A percentile compares a stretch with the other conserved stretches of the same genome.
Evolutionary conservation across 768 basidiomycete species (phyloP).

Genomic region (Hebeloma cylindrosporum): DNA sequence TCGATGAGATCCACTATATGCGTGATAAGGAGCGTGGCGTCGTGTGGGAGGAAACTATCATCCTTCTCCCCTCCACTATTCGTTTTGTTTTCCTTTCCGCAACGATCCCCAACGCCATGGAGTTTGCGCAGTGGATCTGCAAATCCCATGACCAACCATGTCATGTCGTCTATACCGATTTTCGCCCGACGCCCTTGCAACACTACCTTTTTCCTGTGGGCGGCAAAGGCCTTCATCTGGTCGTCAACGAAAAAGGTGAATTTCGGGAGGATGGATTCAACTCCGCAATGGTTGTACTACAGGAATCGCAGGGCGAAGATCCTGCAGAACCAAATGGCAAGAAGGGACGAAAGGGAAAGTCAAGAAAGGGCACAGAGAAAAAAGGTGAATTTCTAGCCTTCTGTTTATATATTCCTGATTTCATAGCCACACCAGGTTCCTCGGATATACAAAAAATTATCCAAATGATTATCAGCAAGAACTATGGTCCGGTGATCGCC

Average conservation of each 20-base stretch:
- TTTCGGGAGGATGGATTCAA: slow-evolving; percentile 97
- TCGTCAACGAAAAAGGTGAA: slow-evolving; percentile 98
- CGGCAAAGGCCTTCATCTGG: slow-evolving; percentile 94
- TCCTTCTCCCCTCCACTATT: slow-evolving; percentile 92
- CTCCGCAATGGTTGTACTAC: slow-evolving; percentile 95
- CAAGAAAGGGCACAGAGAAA: slow-evolving; percentile 84
- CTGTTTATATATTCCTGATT: background rate
- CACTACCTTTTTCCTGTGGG: slow-evolving; percentile 98
- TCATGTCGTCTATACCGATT: slow-evolving; percentile 99
- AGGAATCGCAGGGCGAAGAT: slow-evolving; percentile 83
- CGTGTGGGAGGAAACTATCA: slow-evolving; percentile 99
- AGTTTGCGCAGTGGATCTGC: slow-evolving; percentile 99
- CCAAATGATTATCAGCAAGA: slow-evolving; percentile 97
- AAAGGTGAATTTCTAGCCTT: slow-evolving; percentile 58
- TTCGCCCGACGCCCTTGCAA: slow-evolving; percentile 95
- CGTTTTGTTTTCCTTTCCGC: slow-evolving; percentile 99
- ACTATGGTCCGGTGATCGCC: slow-evolving; percentile 97
- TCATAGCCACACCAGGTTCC: slow-evolving; percentile 48
- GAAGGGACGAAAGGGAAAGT: slow-evolving; percentile 88
- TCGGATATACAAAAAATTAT: slow-evolving; percentile 98
- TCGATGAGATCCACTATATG: slow-evolving; percentile 99
- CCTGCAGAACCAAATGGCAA: slow-evolving; percentile 85
- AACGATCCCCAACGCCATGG: slow-evolving; percentile 99
- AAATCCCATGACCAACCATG: slow-evolving; percentile 97
- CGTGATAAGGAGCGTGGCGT: slow-evolving; percentile 98